Percentiles rank a stretch among this genome's conserved stretches.
Evolutionary conservation across 495 filamentous ascomycete genomes (phyloP).

Genomic region (Chaetomium fimeti): DNA sequence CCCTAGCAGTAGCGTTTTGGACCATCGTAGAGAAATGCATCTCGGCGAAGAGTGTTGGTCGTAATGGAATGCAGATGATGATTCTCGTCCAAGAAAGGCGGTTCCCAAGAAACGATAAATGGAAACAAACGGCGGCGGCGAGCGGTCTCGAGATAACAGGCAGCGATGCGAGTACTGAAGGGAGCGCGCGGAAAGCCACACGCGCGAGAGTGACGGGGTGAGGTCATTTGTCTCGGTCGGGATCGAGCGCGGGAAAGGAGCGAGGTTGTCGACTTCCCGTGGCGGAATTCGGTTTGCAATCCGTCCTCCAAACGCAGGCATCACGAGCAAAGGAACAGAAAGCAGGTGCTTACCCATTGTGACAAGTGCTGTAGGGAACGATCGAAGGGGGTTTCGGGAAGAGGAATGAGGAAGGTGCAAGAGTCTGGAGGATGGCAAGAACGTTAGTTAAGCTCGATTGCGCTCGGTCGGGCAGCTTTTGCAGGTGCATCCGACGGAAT

Average conservation of each 20-base stretch:
- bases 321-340: constrained; percentile 32
- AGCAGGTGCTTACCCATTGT: constrained; percentile 52
- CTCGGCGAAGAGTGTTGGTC: constrained; percentile 32
- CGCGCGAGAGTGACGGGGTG: constrained; percentile 15
- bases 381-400: constrained; percentile 18
- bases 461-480: neutral
- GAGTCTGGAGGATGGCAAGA: constrained; percentile 27
- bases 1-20: constrained; percentile 39
- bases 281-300: constrained; percentile 32
- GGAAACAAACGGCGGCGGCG: constrained; percentile 28
- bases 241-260: constrained; percentile 21
- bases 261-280: constrained; percentile 27
- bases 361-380: constrained; percentile 27
- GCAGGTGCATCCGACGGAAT: constrained; percentile 13
- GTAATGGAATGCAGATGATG: constrained; percentile 42
- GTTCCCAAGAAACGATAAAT: constrained; percentile 44
- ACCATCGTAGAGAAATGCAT: constrained; percentile 47
- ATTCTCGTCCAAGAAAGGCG: constrained; percentile 29
- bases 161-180: constrained; percentile 17
- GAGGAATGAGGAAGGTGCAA: constrained; percentile 32
- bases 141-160: constrained; percentile 23
- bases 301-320: constrained; percentile 31
- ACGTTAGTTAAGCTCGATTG: constrained; percentile 28
- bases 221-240: constrained; percentile 22
- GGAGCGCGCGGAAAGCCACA: neutral